phyloP scores from a whole-genome alignment of 495 filamentous ascomycete genomes.

The Neurospora pannonica region DNA sequence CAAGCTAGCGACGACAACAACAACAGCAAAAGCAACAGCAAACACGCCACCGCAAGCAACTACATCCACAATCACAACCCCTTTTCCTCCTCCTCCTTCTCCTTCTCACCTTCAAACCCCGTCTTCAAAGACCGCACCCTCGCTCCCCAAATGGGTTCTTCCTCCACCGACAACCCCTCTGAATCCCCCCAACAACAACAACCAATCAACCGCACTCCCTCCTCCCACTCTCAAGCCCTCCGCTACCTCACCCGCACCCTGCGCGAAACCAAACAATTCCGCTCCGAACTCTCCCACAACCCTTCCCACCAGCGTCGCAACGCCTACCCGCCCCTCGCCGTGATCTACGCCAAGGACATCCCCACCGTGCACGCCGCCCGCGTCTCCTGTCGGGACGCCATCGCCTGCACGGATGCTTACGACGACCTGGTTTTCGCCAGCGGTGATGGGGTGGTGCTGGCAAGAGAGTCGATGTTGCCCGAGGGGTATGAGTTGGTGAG shows the following conservation, averaged over 20 bases:
- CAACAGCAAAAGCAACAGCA: not conserved
- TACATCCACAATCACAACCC: not conserved
- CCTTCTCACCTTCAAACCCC: constrained; percentile 1
- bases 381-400: constrained; percentile 52
- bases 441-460: constrained; percentile 86
- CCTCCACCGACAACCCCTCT: constrained; percentile 21
- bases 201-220: constrained; percentile 9
- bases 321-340: constrained; percentile 67
- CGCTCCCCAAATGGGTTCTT: constrained; percentile 38
- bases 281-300: constrained; percentile 55
- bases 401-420: constrained; percentile 69
- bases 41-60: not conserved
- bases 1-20: not conserved
- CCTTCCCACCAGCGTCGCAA: constrained; percentile 52
- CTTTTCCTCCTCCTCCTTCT: not conserved
- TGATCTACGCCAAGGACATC: constrained; percentile 82
- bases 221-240: constrained; percentile 31
- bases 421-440: constrained; percentile 80
- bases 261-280: constrained; percentile 60
- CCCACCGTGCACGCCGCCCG: constrained; percentile 77
- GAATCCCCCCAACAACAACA: constrained; percentile 7
- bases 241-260: constrained; percentile 74
- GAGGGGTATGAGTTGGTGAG: constrained; percentile 62
- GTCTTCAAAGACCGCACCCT: constrained; percentile 33
- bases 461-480: constrained; percentile 72